A percentile compares a stretch with the other conserved stretches of the same genome.
Conservation (phyloP, 169 alveolate genomes). For the Toxoplasma gondii region DNA sequence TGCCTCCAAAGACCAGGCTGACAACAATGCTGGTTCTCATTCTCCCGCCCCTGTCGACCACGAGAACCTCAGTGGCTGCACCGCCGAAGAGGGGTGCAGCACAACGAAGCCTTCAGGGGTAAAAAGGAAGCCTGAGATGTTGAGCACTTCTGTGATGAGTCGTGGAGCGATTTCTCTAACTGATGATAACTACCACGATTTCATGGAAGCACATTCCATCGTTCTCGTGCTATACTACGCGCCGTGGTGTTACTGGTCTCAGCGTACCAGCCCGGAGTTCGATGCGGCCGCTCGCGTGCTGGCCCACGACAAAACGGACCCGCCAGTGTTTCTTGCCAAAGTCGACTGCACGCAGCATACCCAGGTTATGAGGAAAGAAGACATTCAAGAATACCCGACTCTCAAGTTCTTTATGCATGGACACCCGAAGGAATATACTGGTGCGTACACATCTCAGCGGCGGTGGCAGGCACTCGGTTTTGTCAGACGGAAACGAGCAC, state of each 20-base stretch:
- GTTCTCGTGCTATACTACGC: constrained; percentile 50
- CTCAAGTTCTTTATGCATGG: constrained; percentile 75
- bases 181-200: constrained; percentile 14
- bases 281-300: constrained; percentile 73
- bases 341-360: constrained; percentile 64
- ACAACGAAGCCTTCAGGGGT: background rate
- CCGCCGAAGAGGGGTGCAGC: background rate
- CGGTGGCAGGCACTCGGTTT: background rate
- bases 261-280: constrained; percentile 54
- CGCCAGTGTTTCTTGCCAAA: constrained; percentile 38
- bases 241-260: constrained; percentile 67
- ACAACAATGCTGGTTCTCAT: background rate
- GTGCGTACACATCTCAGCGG: constrained; percentile 33
- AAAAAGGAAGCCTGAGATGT: constrained; percentile 28
- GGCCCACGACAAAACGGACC: background rate
- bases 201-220: background rate
- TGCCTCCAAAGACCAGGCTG: background rate
- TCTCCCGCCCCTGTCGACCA: background rate
- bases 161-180: constrained; percentile 51
- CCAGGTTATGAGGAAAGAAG: constrained; percentile 65
- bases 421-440: constrained; percentile 72
- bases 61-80: background rate
- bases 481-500: too few species aligned
- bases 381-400: constrained; percentile 80
- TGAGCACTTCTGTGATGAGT: constrained; percentile 38